Base-by-base conservation (phyloP, 768 basidiomycete genomes). In the Tubosaeta sp. region DNA sequence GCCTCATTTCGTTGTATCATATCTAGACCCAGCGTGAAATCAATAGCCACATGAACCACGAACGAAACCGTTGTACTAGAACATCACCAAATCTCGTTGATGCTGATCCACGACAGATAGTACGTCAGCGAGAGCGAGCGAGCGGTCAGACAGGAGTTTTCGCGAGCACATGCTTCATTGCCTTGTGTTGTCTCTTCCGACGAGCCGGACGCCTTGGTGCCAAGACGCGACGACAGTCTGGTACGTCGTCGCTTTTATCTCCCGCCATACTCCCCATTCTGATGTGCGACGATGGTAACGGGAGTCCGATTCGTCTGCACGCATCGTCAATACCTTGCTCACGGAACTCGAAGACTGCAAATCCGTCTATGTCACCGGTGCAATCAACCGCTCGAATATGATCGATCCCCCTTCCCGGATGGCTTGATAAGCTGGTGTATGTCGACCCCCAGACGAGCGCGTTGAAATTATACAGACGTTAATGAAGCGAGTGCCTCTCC, bases 51-150 rank as follows among this genome's bases (percentile, higher is more conserved):
- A 27, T 27, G 25, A 27, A 27, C 25, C 25, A 27, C 25, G 25
- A 27, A 27, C 25, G 25, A 27, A 27, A 27, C 25, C 25, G 25
- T 27, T 27, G 25, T 27, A 27, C 27, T 27, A 27, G 27, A 27
- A 27, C 4, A 27, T 27, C 27, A 27, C 3, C 27, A 27, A 27
- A 5, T 19, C 13, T 11, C 4, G 9, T 12, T 54, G 41, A 56
- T 45, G 18, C 18, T 9, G 19, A 9, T 13, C 7, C 19, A n/a
- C 13, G 9, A 41, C 40, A 14, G 24, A 6, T 62, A 96, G 91
- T 98, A 98, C 59, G 94, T 98, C 1, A 94, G 95, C 13, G 95
- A 99, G 72, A 95, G 93, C 65, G 95, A 98, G 66, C 75, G 91
- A 22, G 95, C 95, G 0, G 92, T 99, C 0, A 74, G 95, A 40